Base-by-base conservation (phyloP, 768 basidiomycete species). In the Boletus eberwhitei region DNA sequence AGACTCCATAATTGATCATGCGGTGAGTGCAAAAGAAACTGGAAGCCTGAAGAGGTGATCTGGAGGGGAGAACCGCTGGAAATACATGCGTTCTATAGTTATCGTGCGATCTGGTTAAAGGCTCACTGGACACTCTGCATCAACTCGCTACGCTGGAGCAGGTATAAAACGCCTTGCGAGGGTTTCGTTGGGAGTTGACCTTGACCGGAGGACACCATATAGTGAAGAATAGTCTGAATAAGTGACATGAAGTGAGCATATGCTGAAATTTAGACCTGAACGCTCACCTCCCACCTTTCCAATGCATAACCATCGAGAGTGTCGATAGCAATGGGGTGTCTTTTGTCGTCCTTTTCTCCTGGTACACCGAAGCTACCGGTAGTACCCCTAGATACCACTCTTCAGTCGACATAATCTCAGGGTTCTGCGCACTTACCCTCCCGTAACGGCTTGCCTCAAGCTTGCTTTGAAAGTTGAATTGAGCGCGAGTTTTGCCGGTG, bases 1-100 rank as follows among this genome's bases (percentile, higher is more conserved):
- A 98, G 75, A 66, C 92, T 92, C 97, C 97, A 99, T 17, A 98
- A 74, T 68, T 99, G 97, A 29, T 86, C 90, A 63, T 97, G 92
- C 21, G 96, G 90, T 29, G 94, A 87, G 67, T 97, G 90, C 22
- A 99, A 81, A 44, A 99, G 81, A 67, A 99, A 98, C 66, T 98
- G 96, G 69, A 99, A 98, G 11, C 97, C 97, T 13, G 84, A 79
- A 16, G 93, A 96, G 14, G 95, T 98, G 68, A 99, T 99, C 65
- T 86, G 84, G 39, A 85, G 77, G 52, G 79, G 71, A 46, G 77
- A 77, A 43, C 83, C 84, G 55, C 82, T 84, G 58, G 26, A 54
- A 52, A 57, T 36, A 56, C 8, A 36, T 24, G 31, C n/a, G 42
- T 52, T 40, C 22, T 32, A 31, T 9, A 4, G 12, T 26, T 31